These are phyloP conservation scores for Fusarium anthophilum DNA, from an alignment of 2,329 filamentous ascomycete species.

Conservation along the genomic window DNA sequence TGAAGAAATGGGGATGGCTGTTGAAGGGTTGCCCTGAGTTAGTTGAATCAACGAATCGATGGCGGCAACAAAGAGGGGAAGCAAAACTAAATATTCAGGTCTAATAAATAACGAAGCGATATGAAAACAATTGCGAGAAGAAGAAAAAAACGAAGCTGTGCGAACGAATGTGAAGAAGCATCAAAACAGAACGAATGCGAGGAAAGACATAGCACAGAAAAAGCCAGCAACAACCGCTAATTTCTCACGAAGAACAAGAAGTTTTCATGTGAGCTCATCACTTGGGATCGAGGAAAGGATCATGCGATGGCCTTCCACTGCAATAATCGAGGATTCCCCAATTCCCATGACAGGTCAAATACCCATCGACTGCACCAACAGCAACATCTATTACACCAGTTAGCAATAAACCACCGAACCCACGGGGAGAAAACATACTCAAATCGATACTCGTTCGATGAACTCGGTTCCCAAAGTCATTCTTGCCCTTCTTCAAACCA, in stretches of 20 bases:
- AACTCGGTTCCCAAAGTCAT: neutral
- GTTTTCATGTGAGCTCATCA: neutral
- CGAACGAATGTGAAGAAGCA: constrained; percentile 8
- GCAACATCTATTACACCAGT: constrained; percentile 5
- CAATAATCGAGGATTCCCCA: constrained; percentile 18
- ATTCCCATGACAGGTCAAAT: constrained; percentile 17
- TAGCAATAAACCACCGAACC: neutral
- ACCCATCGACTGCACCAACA: constrained; percentile 19
- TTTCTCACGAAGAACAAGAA: too few relatives aligned
- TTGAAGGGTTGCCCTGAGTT: constrained; percentile 51
- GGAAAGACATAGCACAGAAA: too few relatives aligned
- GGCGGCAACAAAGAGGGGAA: constrained; percentile 43
- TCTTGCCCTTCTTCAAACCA: neutral
- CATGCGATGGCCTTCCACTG: constrained; percentile 5
- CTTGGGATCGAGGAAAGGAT: neutral
- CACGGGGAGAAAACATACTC: neutral
- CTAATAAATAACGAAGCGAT: neutral
- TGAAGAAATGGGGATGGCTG: constrained; percentile 56
- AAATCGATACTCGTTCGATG: constrained; percentile 12
- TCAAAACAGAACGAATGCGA: neutral
- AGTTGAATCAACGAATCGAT: constrained; percentile 49
- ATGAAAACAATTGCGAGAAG: neutral
- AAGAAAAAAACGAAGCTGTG: neutral
- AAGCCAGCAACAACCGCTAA: too few relatives aligned
- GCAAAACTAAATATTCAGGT: constrained; percentile 13